A percentile compares a stretch with the other conserved stretches of the same genome.
Conservation (phyloP, 768 basidiomycete genomes). For the Tulasnella sp. region DNA sequence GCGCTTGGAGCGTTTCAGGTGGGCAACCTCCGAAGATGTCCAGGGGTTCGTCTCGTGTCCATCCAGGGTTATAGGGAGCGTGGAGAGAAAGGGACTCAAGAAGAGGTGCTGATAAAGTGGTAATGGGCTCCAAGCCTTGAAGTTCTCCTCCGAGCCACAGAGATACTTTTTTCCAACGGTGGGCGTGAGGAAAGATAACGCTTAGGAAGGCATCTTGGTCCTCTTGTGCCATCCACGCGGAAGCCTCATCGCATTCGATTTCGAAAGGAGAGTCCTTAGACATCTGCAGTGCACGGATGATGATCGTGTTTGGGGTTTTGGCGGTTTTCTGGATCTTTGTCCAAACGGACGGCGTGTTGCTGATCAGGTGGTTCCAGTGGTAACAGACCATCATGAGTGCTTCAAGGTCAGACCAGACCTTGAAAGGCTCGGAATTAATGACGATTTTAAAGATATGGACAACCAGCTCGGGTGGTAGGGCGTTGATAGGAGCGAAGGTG, state of each 20-base stretch:
- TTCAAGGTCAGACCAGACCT: not conserved
- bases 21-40: not conserved
- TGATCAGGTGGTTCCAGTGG: not conserved
- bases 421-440: not conserved
- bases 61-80: not conserved
- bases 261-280: not conserved
- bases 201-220: not conserved
- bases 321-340: not conserved
- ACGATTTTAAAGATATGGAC: not conserved
- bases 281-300: not conserved
- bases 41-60: not conserved
- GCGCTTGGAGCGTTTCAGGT: not conserved
- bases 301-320: not conserved
- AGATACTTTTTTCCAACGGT: too few relatives aligned
- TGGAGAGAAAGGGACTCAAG: not conserved
- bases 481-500: not conserved
- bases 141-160: too few relatives aligned
- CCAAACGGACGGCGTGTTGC: not conserved
- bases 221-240: not conserved
- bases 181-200: not conserved
- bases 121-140: too few relatives aligned
- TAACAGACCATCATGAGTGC: not conserved
- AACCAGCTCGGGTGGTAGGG: not conserved
- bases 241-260: not conserved
- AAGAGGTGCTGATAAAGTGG: too few relatives aligned